Conservation (phyloP, 1,284 basidiomycete species). For the Laetiporus sulphureus region DNA sequence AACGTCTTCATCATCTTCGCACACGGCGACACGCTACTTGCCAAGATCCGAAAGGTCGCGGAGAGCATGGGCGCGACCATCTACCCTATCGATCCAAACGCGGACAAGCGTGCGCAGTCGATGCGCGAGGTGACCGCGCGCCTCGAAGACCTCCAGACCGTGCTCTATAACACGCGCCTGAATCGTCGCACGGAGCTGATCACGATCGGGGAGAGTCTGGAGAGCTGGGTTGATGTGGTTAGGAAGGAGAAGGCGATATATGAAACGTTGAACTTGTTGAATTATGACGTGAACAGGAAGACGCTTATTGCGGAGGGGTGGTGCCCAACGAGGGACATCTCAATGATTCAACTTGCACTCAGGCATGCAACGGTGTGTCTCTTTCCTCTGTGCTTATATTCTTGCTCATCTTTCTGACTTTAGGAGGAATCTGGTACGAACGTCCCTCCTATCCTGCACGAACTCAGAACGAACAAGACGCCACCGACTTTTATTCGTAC, state of each 20-base stretch:
- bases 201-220: constrained; percentile 81
- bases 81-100: constrained; percentile 93
- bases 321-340: constrained; percentile 91
- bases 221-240: constrained; percentile 92
- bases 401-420: constrained; percentile 1
- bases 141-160: constrained; percentile 89
- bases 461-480: constrained; percentile 83
- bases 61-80: constrained; percentile 98
- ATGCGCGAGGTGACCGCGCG: constrained; percentile 85
- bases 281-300: constrained; percentile 90
- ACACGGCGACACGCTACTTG: constrained; percentile 87
- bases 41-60: constrained; percentile 97
- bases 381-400: background rate
- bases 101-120: constrained; percentile 87
- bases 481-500: constrained; percentile 96
- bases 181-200: constrained; percentile 84
- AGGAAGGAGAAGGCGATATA: constrained; percentile 95
- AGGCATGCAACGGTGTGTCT: constrained; percentile 80
- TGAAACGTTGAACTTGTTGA: constrained; percentile 91
- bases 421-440: constrained; percentile 92
- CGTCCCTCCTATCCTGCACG: constrained; percentile 89
- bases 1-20: constrained; percentile 99
- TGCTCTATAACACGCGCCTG: constrained; percentile 86
- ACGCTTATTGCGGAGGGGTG: constrained; percentile 97
- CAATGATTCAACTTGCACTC: constrained; percentile 82